Base-by-base conservation (phyloP, 768 basidiomycete species). In the Kondoa subrosea region DNA sequence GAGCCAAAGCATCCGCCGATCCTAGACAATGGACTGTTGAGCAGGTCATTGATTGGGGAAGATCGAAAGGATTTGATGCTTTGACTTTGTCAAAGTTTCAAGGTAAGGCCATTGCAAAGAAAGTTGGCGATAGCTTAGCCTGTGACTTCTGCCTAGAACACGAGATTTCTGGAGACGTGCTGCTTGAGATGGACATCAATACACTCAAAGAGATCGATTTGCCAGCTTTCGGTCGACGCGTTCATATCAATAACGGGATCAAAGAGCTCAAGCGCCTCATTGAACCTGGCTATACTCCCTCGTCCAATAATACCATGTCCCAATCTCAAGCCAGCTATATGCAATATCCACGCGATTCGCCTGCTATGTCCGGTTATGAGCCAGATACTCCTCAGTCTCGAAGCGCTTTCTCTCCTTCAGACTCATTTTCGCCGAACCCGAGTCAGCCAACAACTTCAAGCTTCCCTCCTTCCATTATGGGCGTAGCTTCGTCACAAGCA, bases 131-230 rank as follows among this genome's bases (percentile, higher is more conserved):
- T 31, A 14, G 3, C 2, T 32, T 17, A 4, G 26, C 17, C 34
- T 65, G 57, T 34, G 29, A 2, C 8, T 3, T n/a, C 25, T 16
- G 15, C 29, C 16, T 75, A 91, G 93, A 97, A 78, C 91, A 99
- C 84, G 95, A 99, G 79, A 97, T 99, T 66, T 89, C 91, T 0
- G 95, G 95, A 25, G 95, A 99, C 73, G 89, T 97, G 33, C 83
- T 99, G 4, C 84, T 97, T 66, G 93, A 95, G 74, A 86, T 97
- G 69, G 91, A 96, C 70, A 84, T 86, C 66, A 87, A 86, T 74
- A 81, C 95, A 17, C 85, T 99, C 73, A 97, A 97, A 79, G 92
- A 97, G 79, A 86, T 99, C 65, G 95, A 91, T 27, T 90, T 99
- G 71, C 80, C 82, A 74, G 91, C 91, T 2, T 95, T 93, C 72